Evolutionary conservation across 805 yeast species (phyloP).

Genomic region (Metschnikowia continentalis): DNA sequence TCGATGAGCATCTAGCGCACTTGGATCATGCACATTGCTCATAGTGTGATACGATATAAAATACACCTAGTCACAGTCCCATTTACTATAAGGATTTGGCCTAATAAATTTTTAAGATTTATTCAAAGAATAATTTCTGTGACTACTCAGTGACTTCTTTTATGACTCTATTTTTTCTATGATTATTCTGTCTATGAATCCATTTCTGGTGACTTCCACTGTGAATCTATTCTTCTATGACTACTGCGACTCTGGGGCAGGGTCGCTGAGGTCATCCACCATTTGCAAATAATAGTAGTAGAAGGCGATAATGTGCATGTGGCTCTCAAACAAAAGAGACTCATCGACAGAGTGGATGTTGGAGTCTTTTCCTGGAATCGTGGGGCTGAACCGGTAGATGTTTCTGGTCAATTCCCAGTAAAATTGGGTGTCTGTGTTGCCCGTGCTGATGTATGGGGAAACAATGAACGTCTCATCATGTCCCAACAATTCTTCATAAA

Average conservation of each 20-base stretch:
- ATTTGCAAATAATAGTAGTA: constrained; percentile 46
- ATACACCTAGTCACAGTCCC: too few relatives aligned
- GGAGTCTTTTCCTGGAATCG: constrained; percentile 19
- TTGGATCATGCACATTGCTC: neutral
- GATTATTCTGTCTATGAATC: neutral
- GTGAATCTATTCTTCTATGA: neutral
- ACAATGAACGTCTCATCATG: constrained; percentile 12
- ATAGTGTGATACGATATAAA: too few relatives aligned
- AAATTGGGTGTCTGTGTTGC: constrained; percentile 57
- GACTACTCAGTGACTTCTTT: neutral
- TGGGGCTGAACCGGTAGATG: constrained; percentile 48
- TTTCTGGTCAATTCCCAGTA: constrained; percentile 53
- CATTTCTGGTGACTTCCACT: neutral
- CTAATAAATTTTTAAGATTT: too few relatives aligned
- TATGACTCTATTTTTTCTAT: neutral
- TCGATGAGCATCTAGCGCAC: constrained; percentile 3
- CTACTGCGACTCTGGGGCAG: neutral
- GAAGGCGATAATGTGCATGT: constrained; percentile 32
- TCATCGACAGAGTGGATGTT: constrained; percentile 36
- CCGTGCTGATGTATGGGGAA: constrained; percentile 49
- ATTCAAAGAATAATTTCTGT: too few relatives aligned
- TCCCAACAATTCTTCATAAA: constrained; percentile 53
- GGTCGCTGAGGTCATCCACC: constrained; percentile 24
- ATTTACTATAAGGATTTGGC: too few relatives aligned
- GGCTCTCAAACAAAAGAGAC: constrained; percentile 24